Evolutionary conservation across 495 filamentous ascomycete genomes (phyloP).

Genomic region (Neurospora sp.): DNA sequence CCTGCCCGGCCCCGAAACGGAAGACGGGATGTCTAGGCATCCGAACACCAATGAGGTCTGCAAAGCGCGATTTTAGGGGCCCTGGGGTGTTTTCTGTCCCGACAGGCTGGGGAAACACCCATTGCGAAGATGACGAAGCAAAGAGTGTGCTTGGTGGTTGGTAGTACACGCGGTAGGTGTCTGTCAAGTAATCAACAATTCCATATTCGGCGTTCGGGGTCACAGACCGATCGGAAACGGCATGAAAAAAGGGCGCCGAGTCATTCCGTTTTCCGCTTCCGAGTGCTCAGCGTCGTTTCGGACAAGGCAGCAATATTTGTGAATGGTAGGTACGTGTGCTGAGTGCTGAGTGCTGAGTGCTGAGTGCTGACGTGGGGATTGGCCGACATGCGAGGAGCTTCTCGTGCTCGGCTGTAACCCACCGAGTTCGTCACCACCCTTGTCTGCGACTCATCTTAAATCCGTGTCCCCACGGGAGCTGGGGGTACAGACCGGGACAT

Average conservation of each 20-base stretch:
- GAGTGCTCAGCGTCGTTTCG: background rate
- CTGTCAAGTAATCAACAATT: background rate
- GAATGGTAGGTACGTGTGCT: too few species aligned
- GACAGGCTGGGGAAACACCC: background rate
- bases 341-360: background rate
- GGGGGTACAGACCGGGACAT: background rate
- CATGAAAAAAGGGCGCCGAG: background rate
- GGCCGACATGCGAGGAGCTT: background rate
- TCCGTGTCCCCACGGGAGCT: background rate
- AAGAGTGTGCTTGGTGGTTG: background rate
- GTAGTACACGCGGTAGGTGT: background rate
- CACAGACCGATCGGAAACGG: background rate
- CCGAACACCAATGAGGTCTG: background rate
- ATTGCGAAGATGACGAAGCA: background rate
- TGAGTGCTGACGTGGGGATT: background rate
- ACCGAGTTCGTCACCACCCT: background rate
- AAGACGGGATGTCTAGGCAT: background rate
- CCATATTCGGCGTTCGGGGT: background rate
- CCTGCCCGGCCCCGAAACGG: background rate
- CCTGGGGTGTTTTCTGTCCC: background rate
- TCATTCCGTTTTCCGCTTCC: background rate
- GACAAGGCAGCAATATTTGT: background rate
- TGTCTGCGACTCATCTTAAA: background rate
- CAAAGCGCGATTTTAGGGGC: background rate
- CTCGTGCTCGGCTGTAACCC: background rate